These are phyloP conservation scores for Rhizopus arrhizus DNA, from an alignment of 371 early-diverging fungal species.

Conservation along the genomic window DNA sequence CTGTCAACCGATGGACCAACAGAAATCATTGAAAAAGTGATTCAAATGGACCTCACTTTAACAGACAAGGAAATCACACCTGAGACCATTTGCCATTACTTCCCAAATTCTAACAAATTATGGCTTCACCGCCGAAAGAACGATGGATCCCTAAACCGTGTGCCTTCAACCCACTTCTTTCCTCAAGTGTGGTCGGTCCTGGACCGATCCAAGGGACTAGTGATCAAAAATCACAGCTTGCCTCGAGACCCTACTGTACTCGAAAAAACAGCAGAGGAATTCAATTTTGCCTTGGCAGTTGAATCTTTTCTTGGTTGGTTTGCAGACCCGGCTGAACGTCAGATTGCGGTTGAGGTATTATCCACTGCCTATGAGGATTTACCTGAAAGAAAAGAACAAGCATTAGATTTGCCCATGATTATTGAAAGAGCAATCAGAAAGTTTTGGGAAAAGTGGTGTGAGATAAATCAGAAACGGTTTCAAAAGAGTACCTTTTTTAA, in stretches of 20 bases:
- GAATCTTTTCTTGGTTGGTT: conserved; percentile 71
- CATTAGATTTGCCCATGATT: conserved; percentile 60
- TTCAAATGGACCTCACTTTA: conserved; percentile 35
- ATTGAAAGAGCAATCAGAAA: conserved; percentile 62
- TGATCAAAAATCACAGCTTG: conserved; percentile 58
- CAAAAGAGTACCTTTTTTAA: conserved; percentile 9
- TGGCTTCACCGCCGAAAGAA: conserved; percentile 80
- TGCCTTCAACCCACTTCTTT: conserved; percentile 73
- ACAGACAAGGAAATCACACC: conserved; percentile 25
- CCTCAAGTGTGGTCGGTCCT: conserved; percentile 78
- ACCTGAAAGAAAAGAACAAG: conserved; percentile 61
- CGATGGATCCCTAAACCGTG: conserved; percentile 84
- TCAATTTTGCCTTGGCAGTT: conserved; percentile 75
- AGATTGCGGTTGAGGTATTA: conserved; percentile 74
- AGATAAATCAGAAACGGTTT: conserved; percentile 29
- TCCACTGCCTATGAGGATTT: conserved; percentile 67
- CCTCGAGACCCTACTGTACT: conserved; percentile 81
- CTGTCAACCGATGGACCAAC: conserved; percentile 51
- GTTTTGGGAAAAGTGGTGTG: conserved; percentile 73
- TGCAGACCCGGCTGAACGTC: conserved; percentile 82
- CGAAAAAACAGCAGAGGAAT: conserved; percentile 84
- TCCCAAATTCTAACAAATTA: conserved; percentile 65
- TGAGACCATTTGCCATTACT: conserved; percentile 44
- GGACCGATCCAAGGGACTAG: conserved; percentile 57
- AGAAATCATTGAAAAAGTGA: conserved; percentile 38